Evolutionary conservation across 371 early-diverging fungal species (phyloP).

Genomic region (Mortierella sp.): DNA sequence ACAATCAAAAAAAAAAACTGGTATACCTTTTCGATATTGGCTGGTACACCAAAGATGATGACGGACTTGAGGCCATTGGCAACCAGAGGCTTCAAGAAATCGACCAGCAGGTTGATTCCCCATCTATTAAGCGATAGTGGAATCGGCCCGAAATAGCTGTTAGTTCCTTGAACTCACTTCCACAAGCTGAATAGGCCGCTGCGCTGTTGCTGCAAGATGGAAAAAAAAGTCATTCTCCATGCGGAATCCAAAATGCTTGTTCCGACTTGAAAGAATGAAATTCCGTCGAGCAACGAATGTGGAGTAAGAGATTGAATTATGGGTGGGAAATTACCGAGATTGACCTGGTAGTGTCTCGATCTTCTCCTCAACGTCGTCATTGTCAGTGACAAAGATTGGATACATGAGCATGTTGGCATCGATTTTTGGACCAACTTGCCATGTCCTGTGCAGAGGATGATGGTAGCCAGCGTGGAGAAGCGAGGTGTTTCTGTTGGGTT

Average conservation of each 20-base stretch:
- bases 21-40: conserved; percentile 65
- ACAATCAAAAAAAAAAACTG: too few relatives aligned
- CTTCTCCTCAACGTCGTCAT: conserved; percentile 74
- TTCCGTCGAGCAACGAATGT: not conserved
- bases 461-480: conserved; percentile 92
- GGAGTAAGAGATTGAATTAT: not conserved
- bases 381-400: conserved; percentile 94
- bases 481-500: conserved; percentile 61
- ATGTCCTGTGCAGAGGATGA: conserved; percentile 82
- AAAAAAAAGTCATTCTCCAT: too few relatives aligned
- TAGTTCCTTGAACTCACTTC: not conserved
- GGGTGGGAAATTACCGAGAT: conserved; percentile 68
- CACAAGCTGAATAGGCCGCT: not conserved
- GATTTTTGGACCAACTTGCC: conserved; percentile 80
- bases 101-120: conserved; percentile 85
- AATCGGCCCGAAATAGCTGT: not conserved
- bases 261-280: not conserved
- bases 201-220: conserved; percentile 6
- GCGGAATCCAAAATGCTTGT: too few relatives aligned
- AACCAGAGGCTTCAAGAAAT: conserved; percentile 84
- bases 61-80: conserved; percentile 89
- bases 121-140: conserved; percentile 57
- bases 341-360: conserved; percentile 91
- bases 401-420: conserved; percentile 88
- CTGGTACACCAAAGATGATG: conserved; percentile 96